These are phyloP conservation scores for Leucocoprinus birnbaumii DNA, from an alignment of 768 basidiomycete species.

Conservation along the genomic window DNA sequence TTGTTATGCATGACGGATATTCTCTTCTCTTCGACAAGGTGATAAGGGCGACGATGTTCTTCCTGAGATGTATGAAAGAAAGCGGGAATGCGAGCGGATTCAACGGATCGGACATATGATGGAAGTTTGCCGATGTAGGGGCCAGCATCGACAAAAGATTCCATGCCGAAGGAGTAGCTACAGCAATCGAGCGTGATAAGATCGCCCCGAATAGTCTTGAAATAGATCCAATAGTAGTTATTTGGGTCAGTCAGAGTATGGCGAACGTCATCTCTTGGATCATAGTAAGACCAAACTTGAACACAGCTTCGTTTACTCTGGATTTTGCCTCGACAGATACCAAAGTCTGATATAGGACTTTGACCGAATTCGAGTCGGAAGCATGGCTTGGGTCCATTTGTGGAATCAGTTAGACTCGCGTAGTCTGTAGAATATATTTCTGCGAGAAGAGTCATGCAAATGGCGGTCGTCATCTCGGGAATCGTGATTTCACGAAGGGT, in stretches of 20 bases:
- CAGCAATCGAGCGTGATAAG: constrained; percentile 37
- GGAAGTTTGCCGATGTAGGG: background rate
- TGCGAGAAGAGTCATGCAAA: constrained; percentile 29
- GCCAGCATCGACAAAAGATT: background rate
- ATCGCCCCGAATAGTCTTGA: constrained; percentile 38
- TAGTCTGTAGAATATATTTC: constrained; percentile 35
- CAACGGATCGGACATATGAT: background rate
- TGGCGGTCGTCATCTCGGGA: constrained; percentile 28
- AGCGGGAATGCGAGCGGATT: background rate
- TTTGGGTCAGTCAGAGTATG: constrained; percentile 34
- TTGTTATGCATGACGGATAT: constrained; percentile 28
- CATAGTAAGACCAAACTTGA: background rate
- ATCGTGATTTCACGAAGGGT: constrained; percentile 30
- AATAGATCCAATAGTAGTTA: constrained; percentile 50
- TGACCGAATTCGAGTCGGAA: constrained; percentile 31
- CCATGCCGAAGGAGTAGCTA: constrained; percentile 24
- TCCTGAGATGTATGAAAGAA: background rate
- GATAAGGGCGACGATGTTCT: background rate
- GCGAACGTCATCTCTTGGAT: constrained; percentile 30
- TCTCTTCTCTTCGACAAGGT: constrained; percentile 6
- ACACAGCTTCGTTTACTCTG: constrained; percentile 19
- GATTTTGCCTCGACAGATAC: constrained; percentile 33
- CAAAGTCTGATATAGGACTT: constrained; percentile 42
- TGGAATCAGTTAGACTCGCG: background rate
- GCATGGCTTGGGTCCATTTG: constrained; percentile 13